A percentile compares a stretch with the other conserved stretches of the same genome.
Evolutionary conservation across 805 yeast species (phyloP).

Genomic region (Candida gorgasii): DNA sequence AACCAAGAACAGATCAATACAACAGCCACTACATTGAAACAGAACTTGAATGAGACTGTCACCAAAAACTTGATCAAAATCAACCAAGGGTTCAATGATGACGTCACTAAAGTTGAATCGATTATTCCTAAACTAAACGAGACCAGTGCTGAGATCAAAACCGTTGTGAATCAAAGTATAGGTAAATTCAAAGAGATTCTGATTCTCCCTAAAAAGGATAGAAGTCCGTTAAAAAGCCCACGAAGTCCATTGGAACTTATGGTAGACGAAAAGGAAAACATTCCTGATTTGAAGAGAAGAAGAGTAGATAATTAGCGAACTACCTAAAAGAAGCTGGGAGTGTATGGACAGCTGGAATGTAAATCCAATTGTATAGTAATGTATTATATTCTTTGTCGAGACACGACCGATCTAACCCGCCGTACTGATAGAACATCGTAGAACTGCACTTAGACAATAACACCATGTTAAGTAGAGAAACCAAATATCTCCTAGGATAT

Average conservation of each 20-base stretch:
- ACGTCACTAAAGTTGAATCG: neutral
- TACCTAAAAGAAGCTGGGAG: no score
- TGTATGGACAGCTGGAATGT: no score
- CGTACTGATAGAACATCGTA: no score
- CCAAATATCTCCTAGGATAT: slow-evolving; percentile 21
- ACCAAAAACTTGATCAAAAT: slow-evolving; percentile 10
- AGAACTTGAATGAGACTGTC: slow-evolving; percentile 8
- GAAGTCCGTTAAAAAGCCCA: slow-evolving; percentile 11
- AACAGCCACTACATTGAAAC: slow-evolving; percentile 9
- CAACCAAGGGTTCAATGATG: neutral
- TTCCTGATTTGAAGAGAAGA: slow-evolving; percentile 15
- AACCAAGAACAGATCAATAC: slow-evolving; percentile 11
- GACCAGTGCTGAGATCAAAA: neutral
- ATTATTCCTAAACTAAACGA: slow-evolving; percentile 1
- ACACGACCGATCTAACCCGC: no score
- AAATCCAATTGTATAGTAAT: no score
- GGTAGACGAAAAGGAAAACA: slow-evolving; percentile 14
- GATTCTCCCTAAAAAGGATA: slow-evolving; percentile 6
- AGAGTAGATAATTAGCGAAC: slow-evolving; percentile 10
- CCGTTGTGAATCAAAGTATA: neutral
- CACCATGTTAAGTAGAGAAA: slow-evolving; percentile 13
- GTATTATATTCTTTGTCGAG: no score
- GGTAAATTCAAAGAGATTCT: slow-evolving; percentile 4
- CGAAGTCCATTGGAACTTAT: slow-evolving; percentile 9
- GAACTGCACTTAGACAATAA: no score